These are phyloP conservation scores for Pisolithus tinctorius DNA, from an alignment of 768 basidiomycete species.

Conservation along the genomic window DNA sequence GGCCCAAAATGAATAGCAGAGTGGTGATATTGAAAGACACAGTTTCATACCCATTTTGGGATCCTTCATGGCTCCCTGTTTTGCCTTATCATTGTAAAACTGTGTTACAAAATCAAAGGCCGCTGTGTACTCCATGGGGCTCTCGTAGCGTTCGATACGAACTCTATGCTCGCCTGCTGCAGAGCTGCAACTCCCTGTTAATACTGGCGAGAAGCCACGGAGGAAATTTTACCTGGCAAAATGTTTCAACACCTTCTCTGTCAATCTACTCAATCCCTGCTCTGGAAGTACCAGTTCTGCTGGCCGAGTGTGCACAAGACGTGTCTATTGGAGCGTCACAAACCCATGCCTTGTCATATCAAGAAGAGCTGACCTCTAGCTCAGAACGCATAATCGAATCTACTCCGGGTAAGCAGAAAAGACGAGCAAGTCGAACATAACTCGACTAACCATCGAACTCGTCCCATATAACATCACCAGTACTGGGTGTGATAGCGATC, in stretches of 20 bases:
- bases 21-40: background rate
- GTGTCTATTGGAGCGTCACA: conserved; percentile 47
- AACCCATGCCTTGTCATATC: background rate
- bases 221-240: conserved; percentile 49
- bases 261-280: conserved; percentile 54
- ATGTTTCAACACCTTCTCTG: conserved; percentile 69
- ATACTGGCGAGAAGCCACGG: background rate
- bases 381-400: conserved; percentile 84
- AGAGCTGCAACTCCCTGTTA: conserved; percentile 24
- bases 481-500: conserved; percentile 76
- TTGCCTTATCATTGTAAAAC: conserved; percentile 57
- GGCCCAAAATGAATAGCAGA: background rate
- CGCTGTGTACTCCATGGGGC: conserved; percentile 51
- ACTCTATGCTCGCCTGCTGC: conserved; percentile 36
- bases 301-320: conserved; percentile 80
- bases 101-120: conserved; percentile 62
- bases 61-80: conserved; percentile 33
- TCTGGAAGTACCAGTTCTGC: conserved; percentile 70
- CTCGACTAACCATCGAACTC: conserved; percentile 63
- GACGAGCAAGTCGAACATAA: background rate
- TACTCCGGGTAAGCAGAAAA: conserved; percentile 20
- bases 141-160: conserved; percentile 57
- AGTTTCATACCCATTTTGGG: conserved; percentile 11
- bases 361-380: conserved; percentile 55
- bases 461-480: conserved; percentile 93